Evolutionary conservation across 2,329 filamentous ascomycete species (phyloP).

Genomic region (Trichoderma sp.): DNA sequence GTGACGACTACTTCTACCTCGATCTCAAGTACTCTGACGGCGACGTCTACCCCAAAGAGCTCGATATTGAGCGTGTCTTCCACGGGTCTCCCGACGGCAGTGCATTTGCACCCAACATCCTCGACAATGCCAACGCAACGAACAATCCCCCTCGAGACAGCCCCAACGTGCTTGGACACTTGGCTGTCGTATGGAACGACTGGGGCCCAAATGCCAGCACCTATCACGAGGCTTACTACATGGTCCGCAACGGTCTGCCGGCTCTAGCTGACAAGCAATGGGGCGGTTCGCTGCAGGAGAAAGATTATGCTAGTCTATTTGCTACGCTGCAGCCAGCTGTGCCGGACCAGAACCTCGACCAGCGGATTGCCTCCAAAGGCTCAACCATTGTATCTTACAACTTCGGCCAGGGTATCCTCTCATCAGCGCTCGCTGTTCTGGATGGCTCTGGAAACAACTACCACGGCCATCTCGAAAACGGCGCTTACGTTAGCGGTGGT

Average conservation of each 20-base stretch:
- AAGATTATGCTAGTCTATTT: slow-evolving; percentile 22
- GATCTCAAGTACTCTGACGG: slow-evolving; percentile 25
- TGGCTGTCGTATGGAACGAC: slow-evolving; percentile 28
- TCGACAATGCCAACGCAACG: slow-evolving; percentile 24
- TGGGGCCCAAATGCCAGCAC: slow-evolving; percentile 28
- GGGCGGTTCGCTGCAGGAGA: slow-evolving; percentile 24
- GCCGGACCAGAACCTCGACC: slow-evolving; percentile 28
- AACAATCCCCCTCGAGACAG: slow-evolving; percentile 25
- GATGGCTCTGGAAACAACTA: slow-evolving; percentile 26
- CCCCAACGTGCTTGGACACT: slow-evolving; percentile 24
- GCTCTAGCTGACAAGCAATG: slow-evolving; percentile 29
- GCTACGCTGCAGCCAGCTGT: slow-evolving; percentile 23
- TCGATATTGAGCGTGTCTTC: slow-evolving; percentile 25
- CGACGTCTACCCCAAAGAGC: slow-evolving; percentile 26
- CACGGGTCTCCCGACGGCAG: slow-evolving; percentile 22
- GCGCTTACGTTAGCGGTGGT: slow-evolving; percentile 33
- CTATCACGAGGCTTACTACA: slow-evolving; percentile 26
- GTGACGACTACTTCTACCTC: slow-evolving; percentile 25
- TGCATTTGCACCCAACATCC: slow-evolving; percentile 25
- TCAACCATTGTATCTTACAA: slow-evolving; percentile 24
- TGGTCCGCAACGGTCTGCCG: slow-evolving; percentile 25
- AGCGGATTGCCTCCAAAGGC: slow-evolving; percentile 22
- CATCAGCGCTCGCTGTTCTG: slow-evolving; percentile 26
- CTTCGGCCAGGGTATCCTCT: slow-evolving; percentile 25
- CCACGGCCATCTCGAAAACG: slow-evolving; percentile 19